Base-by-base conservation (phyloP, 208 protist species). In the Angomonas desouzai region DNA sequence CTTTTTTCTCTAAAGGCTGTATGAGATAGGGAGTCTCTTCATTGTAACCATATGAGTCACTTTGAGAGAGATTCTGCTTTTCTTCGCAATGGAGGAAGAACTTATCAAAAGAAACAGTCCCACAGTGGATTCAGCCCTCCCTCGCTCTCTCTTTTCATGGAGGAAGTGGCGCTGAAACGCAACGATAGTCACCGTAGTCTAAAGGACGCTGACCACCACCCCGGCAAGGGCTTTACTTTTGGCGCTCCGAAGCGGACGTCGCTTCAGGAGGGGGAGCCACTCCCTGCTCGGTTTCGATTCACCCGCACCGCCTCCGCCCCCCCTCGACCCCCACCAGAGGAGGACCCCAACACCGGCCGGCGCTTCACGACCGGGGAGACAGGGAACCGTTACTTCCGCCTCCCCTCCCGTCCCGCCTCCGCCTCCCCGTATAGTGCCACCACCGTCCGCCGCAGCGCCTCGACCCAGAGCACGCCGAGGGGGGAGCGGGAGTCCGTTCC, bases 1-100 rank as follows among this genome's bases (percentile, higher is more conserved):
- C 53, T 32, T 11, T 32, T 58, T 58, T 18, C n/a, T n/a, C n/a
- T n/a, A n/a, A n/a, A n/a, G n/a, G n/a, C n/a, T 59, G 27, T 59
- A n/a, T 9, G 2, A 28, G 6, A 11, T 25, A 20, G 18, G 9
- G 20, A 18, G 4, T 53, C 65, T 64, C 68, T 57, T 71, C 66
- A 49, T 56, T 64, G 38, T 65, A 49, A 48, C n/a, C 13, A 6
- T 40, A 40, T 40, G 36, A 6, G 36, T 40, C 36, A 40, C 13
- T 40, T 40, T 40, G 36, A 40, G 36, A 40, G 36, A 40, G 13
- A 40, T 40, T 40, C 6, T 13, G 13, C 36, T 13, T 13, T 13
- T 40, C 13, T 40, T 40, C 6, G 36, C 13, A 40, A 40, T 32
- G 11, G 23, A 28, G 49, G 3, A 6, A 28, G 25, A 2, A 9